Conservation (phyloP, 495 filamentous ascomycete species). For the Penicillium canariense region DNA sequence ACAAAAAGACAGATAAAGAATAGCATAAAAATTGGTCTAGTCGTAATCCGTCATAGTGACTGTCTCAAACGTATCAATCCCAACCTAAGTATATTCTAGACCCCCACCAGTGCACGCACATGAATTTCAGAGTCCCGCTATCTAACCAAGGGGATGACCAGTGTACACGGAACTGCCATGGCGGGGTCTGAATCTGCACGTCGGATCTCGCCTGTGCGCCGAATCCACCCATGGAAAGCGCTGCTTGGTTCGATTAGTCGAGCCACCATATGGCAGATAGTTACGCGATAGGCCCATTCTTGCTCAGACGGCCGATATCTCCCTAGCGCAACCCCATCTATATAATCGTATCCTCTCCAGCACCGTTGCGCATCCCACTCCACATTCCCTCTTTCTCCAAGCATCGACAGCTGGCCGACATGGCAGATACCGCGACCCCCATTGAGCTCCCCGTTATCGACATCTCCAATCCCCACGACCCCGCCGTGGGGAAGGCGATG, state of each 20-base stretch:
- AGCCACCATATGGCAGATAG: not conserved
- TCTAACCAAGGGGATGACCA: too few relatives aligned
- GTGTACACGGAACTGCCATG: not conserved
- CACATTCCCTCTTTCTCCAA: slow-evolving; percentile 20
- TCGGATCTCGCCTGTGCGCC: slow-evolving; percentile 23
- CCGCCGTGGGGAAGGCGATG: slow-evolving; percentile 63
- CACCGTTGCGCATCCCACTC: not conserved
- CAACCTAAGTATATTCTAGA: too few relatives aligned
- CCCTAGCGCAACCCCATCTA: not conserved
- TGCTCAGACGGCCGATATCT: slow-evolving; percentile 15
- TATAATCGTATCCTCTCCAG: slow-evolving; percentile 4
- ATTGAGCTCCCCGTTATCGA: slow-evolving; percentile 77
- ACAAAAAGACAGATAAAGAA: too few relatives aligned
- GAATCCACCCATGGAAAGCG: not conserved
- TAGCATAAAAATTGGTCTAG: too few relatives aligned
- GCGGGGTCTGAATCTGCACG: slow-evolving; percentile 2
- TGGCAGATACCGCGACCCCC: slow-evolving; percentile 40
- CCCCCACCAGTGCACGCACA: too few relatives aligned
- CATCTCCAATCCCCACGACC: slow-evolving; percentile 55
- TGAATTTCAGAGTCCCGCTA: too few relatives aligned
- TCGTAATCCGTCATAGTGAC: too few relatives aligned
- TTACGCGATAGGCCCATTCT: slow-evolving; percentile 20
- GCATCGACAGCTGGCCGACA: slow-evolving; percentile 12
- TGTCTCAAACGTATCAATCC: too few relatives aligned
- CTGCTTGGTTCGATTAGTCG: not conserved